Evolutionary conservation across 257 asterid genomes (phyloP), one percentile per base, ranked within the genome.

Genomic region (Solanum sparsipilum): DNA sequence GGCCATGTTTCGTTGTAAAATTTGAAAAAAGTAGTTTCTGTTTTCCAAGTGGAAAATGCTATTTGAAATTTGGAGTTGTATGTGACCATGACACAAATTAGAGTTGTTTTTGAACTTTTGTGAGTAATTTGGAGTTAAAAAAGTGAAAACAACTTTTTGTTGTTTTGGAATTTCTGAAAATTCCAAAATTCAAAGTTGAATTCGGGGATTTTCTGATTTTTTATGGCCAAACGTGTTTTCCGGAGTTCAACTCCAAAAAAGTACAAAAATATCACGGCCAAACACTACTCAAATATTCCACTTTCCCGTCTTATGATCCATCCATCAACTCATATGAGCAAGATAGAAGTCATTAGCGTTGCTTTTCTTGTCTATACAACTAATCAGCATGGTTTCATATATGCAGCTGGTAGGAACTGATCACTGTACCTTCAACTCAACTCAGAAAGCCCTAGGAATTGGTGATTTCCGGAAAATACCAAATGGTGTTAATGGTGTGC

Each of bases 351-450:
- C 16, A 39, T 38, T 79, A 36, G 9, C n/a, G 5, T 60, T 29
- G 23, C 65, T 41, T 86, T 81, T 83, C 65, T 84, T 9, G 58
- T 39, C 9, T 44, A 6, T 87, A 38, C 34, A 65, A 76, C 83
- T 73, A 73, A 87, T 82, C 68, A 48, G 44, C n/a, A 84, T 88
- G 74, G 39, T 63, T 88, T 88, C 58, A 88, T 68, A 89, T 79
- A 88, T 93, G 91, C 96, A 97, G 99, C 95, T 97, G 16, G 98
- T 97, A 87, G 99, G 99, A 92, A 97, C 99, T 39, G 99, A 97
- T 90, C 99, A 97, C 92, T 96, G 99, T 92, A 89, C 98, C 89
- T 96, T 96, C 91, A 97, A 95, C 90, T 92, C 98, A 73, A 93
- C 98, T 34, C 99, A 97, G 86, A 97, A 96, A 88, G 94, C 96